phyloP scores from a whole-genome alignment of 768 basidiomycete species.

The Boletus patriciae region DNA sequence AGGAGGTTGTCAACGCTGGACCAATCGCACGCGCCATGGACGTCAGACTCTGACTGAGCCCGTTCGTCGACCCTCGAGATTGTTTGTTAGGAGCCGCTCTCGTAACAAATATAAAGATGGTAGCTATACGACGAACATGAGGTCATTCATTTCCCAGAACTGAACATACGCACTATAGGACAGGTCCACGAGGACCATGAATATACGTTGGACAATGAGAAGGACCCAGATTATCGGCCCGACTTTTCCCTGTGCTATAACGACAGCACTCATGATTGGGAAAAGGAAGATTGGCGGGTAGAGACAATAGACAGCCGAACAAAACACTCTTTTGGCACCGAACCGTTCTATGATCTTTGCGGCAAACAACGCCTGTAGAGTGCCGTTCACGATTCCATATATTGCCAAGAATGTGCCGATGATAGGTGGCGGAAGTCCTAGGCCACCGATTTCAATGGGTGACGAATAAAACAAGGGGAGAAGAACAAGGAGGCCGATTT shows the following conservation, averaged over 20 bases:
- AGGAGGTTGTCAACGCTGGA: conserved; percentile 47
- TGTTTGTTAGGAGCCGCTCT: conserved; percentile 51
- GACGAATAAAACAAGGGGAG: conserved; percentile 47
- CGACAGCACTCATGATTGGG: conserved; percentile 45
- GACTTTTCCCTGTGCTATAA: conserved; percentile 32
- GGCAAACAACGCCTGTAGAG: conserved; percentile 42
- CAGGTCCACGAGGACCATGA: conserved; percentile 39
- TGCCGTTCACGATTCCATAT: conserved; percentile 41
- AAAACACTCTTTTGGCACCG: conserved; percentile 44
- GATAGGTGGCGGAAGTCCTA: conserved; percentile 39
- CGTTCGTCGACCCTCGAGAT: conserved; percentile 59
- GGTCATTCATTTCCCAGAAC: neutral
- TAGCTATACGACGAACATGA: conserved; percentile 31
- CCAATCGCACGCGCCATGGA: conserved; percentile 50
- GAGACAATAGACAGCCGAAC: conserved; percentile 38
- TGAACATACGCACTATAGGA: conserved; percentile 38
- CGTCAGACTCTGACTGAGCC: conserved; percentile 49
- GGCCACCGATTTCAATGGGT: conserved; percentile 44
- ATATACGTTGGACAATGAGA: conserved; percentile 30
- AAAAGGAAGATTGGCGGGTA: conserved; percentile 42
- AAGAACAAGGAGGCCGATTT: conserved; percentile 40
- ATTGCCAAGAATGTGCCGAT: conserved; percentile 42
- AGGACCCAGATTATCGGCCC: conserved; percentile 39
- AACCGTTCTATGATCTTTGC: conserved; percentile 39
- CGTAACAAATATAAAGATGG: conserved; percentile 54